These are phyloP conservation scores for Chalciporus piperatus DNA, from an alignment of 768 basidiomycete genomes.

Conservation along the genomic window DNA sequence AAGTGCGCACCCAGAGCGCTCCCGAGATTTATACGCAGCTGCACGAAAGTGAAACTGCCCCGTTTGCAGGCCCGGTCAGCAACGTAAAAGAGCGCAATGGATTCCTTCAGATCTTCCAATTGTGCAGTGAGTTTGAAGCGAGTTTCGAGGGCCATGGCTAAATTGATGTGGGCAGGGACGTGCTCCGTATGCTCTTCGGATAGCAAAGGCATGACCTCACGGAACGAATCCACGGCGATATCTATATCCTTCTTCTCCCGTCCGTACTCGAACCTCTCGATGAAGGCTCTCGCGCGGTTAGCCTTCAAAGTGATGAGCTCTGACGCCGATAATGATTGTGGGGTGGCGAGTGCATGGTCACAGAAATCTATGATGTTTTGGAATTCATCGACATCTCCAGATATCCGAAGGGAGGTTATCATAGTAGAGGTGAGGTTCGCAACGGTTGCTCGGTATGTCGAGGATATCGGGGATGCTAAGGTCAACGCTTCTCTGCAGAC, in stretches of 20 bases:
- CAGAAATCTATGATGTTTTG: conserved; percentile 20
- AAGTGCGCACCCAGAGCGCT: conserved; percentile 15
- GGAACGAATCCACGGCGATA: conserved; percentile 10
- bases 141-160: conserved; percentile 18
- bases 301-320: conserved; percentile 2
- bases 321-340: background rate
- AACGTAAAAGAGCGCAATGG: conserved; percentile 15
- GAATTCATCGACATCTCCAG: conserved; percentile 14
- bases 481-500: conserved; percentile 17
- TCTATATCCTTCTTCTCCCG: conserved; percentile 8
- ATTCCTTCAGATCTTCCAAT: conserved; percentile 22
- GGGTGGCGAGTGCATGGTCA: conserved; percentile 12
- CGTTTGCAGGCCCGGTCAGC: conserved; percentile 10
- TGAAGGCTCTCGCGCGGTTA: conserved; percentile 16
- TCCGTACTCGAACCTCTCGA: conserved; percentile 7
- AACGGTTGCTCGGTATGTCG: background rate
- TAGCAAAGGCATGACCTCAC: conserved; percentile 10
- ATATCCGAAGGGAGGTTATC: conserved; percentile 7
- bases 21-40: conserved; percentile 13
- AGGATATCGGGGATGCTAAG: background rate
- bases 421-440: conserved; percentile 4
- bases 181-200: conserved; percentile 11
- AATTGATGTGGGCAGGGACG: conserved; percentile 2
- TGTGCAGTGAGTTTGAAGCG: conserved; percentile 10
- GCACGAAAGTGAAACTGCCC: conserved; percentile 6